phyloP scores from a whole-genome alignment of 2,329 filamentous ascomycete genomes.

The Aspergillus floridensis region DNA sequence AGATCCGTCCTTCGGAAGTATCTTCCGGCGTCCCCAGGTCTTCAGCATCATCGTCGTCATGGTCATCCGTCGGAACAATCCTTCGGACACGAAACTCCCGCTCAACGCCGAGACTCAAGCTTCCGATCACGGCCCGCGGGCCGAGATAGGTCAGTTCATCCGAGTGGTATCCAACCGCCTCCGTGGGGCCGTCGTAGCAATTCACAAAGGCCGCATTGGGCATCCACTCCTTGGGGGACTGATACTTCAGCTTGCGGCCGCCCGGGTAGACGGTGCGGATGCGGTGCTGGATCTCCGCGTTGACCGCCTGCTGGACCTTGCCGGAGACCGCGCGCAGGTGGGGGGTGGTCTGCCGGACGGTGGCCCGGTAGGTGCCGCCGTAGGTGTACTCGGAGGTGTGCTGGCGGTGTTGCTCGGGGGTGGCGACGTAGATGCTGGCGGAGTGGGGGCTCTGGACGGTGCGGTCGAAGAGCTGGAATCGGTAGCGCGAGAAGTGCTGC shows the following conservation, averaged over 20 bases:
- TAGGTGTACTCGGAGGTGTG: slow-evolving; percentile 83
- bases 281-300: slow-evolving; percentile 69
- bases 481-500: slow-evolving; percentile 65
- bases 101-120: slow-evolving; percentile 85
- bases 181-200: slow-evolving; percentile 77
- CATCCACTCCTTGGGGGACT: slow-evolving; percentile 69
- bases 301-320: slow-evolving; percentile 72
- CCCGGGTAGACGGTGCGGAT: slow-evolving; percentile 67
- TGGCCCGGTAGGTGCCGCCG: slow-evolving; percentile 72
- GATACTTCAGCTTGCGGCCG: slow-evolving; percentile 72
- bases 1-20: slow-evolving; percentile 25
- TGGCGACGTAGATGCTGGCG: slow-evolving; percentile 77
- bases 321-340: slow-evolving; percentile 68
- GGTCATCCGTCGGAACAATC: slow-evolving; percentile 60
- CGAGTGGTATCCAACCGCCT: slow-evolving; percentile 88
- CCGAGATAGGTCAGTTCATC: slow-evolving; percentile 93
- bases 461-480: slow-evolving; percentile 84
- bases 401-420: slow-evolving; percentile 62
- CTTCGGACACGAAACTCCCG: slow-evolving; percentile 85
- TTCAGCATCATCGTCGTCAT: slow-evolving; percentile 12
- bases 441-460: slow-evolving; percentile 84
- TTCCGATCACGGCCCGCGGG: slow-evolving; percentile 83
- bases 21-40: slow-evolving; percentile 27
- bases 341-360: slow-evolving; percentile 73
- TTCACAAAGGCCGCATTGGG: slow-evolving; percentile 95